Evolutionary conservation across 768 basidiomycete species (phyloP), one percentile per base, ranked within the genome.

Genomic region (Amanita rubescens): DNA sequence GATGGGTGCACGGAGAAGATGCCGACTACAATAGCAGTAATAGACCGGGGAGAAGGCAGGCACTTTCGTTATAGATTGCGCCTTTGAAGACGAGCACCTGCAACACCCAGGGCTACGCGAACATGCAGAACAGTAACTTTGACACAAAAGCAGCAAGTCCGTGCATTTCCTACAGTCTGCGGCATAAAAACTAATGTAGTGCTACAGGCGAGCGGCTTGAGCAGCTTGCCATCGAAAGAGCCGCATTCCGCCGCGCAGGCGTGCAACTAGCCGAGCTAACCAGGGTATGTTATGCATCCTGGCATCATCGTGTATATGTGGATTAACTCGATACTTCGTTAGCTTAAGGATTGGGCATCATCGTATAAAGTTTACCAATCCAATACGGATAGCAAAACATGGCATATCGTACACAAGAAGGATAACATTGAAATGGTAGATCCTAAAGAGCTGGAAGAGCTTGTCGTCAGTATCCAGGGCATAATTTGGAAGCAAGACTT

Each of bases 381-480:
- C 27, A 45, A 45, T 14, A 15, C 44, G 9, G 39, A 41, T n/a
- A 41, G 39, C 39, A n/a, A n/a, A 3, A 45, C 44, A 14, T 45
- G 44, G 44, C 44, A 45, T 45, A 25, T 45, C 12, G 27, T 45
- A 3, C 44, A 45, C 12, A 14, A 3, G 15, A 45, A 45, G 15
- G 44, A 45, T 14, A 45, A 30, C 15, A 25, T 30, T 10, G 3
- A 2, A 45, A 27, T 25, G 6, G 44, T 25, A 5, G 44, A 10
- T 19, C 53, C 24, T 5, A 41, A 11, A 3, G 39, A 41, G n/a
- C 39, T 41, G 39, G 46, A 54, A 30, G 53, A 54, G 45, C 14
- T 47, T 15, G 53, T 54, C 35, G 32, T 54, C 45, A 54, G 20
- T 19, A 37, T 54, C 22, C 44, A 48, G 24, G 44, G 53, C 15